Conservation (phyloP, 441 rosid species). For the Populus hybrid region DNA sequence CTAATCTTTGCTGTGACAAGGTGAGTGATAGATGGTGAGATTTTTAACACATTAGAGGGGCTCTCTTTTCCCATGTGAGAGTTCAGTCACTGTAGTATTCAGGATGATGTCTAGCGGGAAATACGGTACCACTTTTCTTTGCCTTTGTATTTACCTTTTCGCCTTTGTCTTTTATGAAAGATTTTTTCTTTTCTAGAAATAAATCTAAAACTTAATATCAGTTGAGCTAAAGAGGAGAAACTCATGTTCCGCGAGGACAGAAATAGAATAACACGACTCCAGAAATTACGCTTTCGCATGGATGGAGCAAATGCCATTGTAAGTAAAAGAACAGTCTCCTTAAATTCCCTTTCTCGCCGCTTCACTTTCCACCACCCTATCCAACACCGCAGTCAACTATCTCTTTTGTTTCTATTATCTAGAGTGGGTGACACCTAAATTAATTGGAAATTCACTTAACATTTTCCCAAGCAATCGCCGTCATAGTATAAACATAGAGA, state of each 20-base stretch:
- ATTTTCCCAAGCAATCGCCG: too few species aligned
- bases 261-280: neutral
- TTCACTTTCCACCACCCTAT: neutral
- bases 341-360: neutral
- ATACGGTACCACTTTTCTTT: neutral
- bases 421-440: neutral
- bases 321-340: neutral
- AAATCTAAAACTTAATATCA: too few species aligned
- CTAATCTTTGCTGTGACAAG: too few species aligned
- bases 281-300: neutral
- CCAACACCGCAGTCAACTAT: too few species aligned
- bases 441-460: neutral
- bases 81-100: neutral
- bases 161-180: neutral
- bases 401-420: neutral
- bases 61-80: slow-evolving; percentile 10
- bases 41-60: neutral
- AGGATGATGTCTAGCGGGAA: neutral
- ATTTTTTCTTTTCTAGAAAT: too few species aligned
- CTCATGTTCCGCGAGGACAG: neutral
- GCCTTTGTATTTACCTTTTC: too few species aligned
- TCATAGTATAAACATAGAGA: too few species aligned
- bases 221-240: neutral
- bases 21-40: neutral
- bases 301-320: neutral